Evolutionary conservation across 2,329 filamentous ascomycete species (phyloP), one percentile per base, ranked within the genome.

Genomic region (Teratosphaeria viscida): DNA sequence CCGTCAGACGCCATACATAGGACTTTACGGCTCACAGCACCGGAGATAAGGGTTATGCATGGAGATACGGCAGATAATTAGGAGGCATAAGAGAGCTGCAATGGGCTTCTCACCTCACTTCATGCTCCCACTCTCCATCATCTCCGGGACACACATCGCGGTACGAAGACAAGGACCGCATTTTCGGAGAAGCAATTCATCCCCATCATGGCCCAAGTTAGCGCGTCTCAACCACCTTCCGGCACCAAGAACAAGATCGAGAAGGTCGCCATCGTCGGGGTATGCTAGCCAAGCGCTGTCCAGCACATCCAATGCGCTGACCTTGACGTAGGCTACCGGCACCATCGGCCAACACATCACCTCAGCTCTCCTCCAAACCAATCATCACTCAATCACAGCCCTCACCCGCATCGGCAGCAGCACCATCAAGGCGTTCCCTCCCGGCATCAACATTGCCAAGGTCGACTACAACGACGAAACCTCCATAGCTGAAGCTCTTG

Each of bases 341-440:
- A 70, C 69, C 37, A 62, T 75, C 47, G 78, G 77, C n/a, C 66
- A 66, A 2, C 63, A 68, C 53, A 74, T 77, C 57, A 64, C 72
- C 49, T 63, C 70, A 4, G 72, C 72, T n/a, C 70, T 81, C 4
- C 65, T 78, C 53, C 70, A 72, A 43, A 74, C 72, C 29, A 77
- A 77, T 58, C 76, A 76, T 54, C 78, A 81, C 67, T 76, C 65
- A 14, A 69, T 83, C 61, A 83, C 80, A 1, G 79, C 78, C 61
- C 69, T 84, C 49, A 77, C 77, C 1, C 55, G 56, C 29, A 32
- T 32, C 29, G 8, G 57, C 63, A 1, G 76, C 34, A 79, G 78
- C 63, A 75, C 68, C 2, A 71, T 64, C 60, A 72, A 64, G 2
- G 23, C 23, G 0, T 69, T 82, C 2, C 78, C 77, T 7, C 62